A percentile compares a stretch with the other conserved stretches of the same genome.
Evolutionary conservation across 495 filamentous ascomycete species (phyloP).

Genomic region (Corynascus novoguineensis): DNA sequence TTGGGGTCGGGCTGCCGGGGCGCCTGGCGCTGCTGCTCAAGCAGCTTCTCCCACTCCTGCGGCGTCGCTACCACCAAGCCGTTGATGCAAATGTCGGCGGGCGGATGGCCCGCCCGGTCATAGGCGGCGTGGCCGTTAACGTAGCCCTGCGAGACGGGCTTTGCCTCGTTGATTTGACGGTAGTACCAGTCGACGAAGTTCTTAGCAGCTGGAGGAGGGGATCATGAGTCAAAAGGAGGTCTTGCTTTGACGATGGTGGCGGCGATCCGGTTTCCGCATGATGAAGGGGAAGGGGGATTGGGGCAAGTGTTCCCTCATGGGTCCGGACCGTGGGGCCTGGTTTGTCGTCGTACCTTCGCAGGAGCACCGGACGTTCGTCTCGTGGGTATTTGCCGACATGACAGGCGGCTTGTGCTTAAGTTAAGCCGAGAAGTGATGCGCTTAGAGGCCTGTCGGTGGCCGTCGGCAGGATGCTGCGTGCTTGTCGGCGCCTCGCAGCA

Average conservation of each 20-base stretch:
- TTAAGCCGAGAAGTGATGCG: not conserved
- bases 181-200: constrained; percentile 42
- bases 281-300: not conserved
- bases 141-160: constrained; percentile 34
- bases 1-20: constrained; percentile 9
- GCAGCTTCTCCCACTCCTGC: constrained; percentile 36
- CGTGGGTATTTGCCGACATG: constrained; percentile 13
- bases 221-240: constrained; percentile 6
- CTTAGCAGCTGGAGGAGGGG: constrained; percentile 31
- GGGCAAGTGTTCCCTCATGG: not conserved
- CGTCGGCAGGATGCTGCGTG: not conserved
- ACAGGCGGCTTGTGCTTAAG: not conserved
- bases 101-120: constrained; percentile 24
- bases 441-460: not conserved
- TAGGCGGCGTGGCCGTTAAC: constrained; percentile 33
- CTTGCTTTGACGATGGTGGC: not conserved
- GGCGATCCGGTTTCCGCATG: not conserved
- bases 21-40: constrained; percentile 30
- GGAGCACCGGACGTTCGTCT: constrained; percentile 23
- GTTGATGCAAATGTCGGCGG: constrained; percentile 45
- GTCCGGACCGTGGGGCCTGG: constrained; percentile 1
- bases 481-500: not conserved
- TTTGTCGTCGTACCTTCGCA: constrained; percentile 29
- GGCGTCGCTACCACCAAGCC: constrained; percentile 32
- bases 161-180: constrained; percentile 30